Evolutionary conservation across 1,284 basidiomycete species (phyloP), one percentile per base, ranked within the genome.

Genomic region (Pseudozyma thailandica): DNA sequence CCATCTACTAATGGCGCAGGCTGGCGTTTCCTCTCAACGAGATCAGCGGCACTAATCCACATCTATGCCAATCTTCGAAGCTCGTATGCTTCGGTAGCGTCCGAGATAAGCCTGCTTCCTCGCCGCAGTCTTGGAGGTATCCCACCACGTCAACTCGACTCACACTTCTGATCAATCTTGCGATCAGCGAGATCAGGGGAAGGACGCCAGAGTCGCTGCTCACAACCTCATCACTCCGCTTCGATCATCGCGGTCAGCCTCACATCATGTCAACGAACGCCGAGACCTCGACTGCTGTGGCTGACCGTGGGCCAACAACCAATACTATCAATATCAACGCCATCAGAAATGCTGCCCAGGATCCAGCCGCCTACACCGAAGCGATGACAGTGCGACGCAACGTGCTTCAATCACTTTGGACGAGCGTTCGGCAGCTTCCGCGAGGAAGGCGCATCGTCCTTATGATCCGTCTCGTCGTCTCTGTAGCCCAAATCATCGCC

Each of bases 341-440:
- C 21, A 26, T 42, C n/a, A 41, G n/a, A n/a, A 23, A 20, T 18
- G 37, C 27, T 7, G 28, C 30, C 1, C 6, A 31, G 20, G 38
- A 49, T 12, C 18, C 35, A n/a, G 31, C 59, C 5, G 50, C 68
- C 23, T 45, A 56, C 45, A 75, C 70, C 5, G 72, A 76, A 45
- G 74, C 74, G 4, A 47, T 66, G 13, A 49, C 46, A 10, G 48
- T 76, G 8, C 60, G 74, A 21, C 59, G 72, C 30, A 70, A 76
- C 33, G 44, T 76, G 39, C 57, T 76, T 0, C 31, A 52, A 10
- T 60, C 56, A 9, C 48, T 61, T 1, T 76, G 62, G 63, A 41
- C 38, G 10, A 68, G 71, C 23, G 33, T 74, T 2, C 51, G 54
- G 20, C 55, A 66, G 42, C 69, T 76, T 0, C 64, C 65, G 4